These are phyloP conservation scores for Microascus cirrosus DNA, from an alignment of 2,329 filamentous ascomycete genomes.

Conservation along the genomic window DNA sequence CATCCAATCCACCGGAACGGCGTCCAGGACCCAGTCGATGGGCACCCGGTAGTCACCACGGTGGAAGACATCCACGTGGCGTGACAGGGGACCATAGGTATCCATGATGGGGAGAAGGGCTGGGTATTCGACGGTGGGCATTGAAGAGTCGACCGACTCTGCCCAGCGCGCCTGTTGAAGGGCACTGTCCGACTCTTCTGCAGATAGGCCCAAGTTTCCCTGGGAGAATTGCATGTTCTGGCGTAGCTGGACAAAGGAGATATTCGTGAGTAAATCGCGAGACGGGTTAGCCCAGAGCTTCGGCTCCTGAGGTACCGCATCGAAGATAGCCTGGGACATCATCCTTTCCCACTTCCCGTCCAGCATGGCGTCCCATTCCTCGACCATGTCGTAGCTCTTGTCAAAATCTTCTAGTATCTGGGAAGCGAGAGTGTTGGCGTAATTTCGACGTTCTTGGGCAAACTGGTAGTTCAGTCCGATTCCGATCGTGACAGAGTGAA, in stretches of 20 bases:
- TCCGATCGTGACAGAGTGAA: neutral
- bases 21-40: conserved; percentile 8
- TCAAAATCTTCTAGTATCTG: conserved; percentile 36
- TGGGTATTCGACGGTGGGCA: conserved; percentile 16
- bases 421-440: conserved; percentile 36
- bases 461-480: conserved; percentile 37
- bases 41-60: conserved; percentile 23
- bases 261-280: conserved; percentile 37
- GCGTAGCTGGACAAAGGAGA: conserved; percentile 32
- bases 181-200: conserved; percentile 40
- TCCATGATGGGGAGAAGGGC: conserved; percentile 26
- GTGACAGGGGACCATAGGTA: conserved; percentile 28
- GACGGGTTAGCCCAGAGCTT: conserved; percentile 17
- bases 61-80: conserved; percentile 37
- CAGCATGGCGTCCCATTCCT: conserved; percentile 37
- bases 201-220: conserved; percentile 39
- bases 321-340: conserved; percentile 33
- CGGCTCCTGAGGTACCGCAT: conserved; percentile 14
- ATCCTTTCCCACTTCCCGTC: conserved; percentile 46
- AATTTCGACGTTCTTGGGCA: conserved; percentile 43
- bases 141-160: conserved; percentile 31
- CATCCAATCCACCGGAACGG: conserved; percentile 5
- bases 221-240: conserved; percentile 9
- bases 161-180: conserved; percentile 42
- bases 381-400: conserved; percentile 34